A percentile compares a stretch with the other conserved stretches of the same genome.
Conservation (phyloP, 805 yeast species). For the Torulaspora franciscae region DNA sequence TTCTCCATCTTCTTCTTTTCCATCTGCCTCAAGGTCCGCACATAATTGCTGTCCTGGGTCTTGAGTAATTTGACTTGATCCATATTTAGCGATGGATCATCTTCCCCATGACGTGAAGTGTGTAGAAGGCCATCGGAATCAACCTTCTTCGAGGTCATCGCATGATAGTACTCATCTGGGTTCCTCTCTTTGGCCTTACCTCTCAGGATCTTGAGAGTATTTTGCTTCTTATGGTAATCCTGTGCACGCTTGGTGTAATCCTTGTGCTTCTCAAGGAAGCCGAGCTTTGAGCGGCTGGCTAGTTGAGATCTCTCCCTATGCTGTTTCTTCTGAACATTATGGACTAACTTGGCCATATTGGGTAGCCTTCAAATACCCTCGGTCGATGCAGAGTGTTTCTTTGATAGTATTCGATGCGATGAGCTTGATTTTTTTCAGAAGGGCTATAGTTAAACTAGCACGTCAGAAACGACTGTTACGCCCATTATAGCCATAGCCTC, state of each 20-base stretch:
- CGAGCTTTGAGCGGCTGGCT: conserved; percentile 62
- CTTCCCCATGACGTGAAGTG: conserved; percentile 50
- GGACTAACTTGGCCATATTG: conserved; percentile 72
- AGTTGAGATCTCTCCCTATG: conserved; percentile 93
- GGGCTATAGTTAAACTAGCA: neutral
- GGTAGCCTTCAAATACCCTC: neutral
- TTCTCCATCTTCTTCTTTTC: conserved; percentile 64
- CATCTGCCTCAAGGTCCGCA: conserved; percentile 67
- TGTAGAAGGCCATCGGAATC: conserved; percentile 66
- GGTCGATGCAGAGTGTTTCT: neutral
- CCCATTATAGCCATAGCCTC: neutral
- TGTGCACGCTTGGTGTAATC: conserved; percentile 71
- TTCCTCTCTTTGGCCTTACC: conserved; percentile 69
- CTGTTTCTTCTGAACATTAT: conserved; percentile 92
- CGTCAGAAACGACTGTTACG: neutral
- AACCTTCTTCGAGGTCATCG: conserved; percentile 69
- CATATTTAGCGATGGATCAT: conserved; percentile 44
- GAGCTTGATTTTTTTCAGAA: conserved; percentile 38
- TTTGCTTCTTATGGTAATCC: conserved; percentile 56
- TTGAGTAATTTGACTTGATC: conserved; percentile 81
- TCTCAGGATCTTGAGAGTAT: conserved; percentile 61
- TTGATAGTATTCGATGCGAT: conserved; percentile 42
- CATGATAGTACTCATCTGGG: conserved; percentile 95
- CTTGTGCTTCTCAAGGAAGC: conserved; percentile 89
- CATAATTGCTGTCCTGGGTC: conserved; percentile 85